Percentiles rank a stretch among this genome's conserved stretches.
Evolutionary conservation across 2,329 filamentous ascomycete genomes (phyloP).

Genomic region (Colletotrichum incanum): DNA sequence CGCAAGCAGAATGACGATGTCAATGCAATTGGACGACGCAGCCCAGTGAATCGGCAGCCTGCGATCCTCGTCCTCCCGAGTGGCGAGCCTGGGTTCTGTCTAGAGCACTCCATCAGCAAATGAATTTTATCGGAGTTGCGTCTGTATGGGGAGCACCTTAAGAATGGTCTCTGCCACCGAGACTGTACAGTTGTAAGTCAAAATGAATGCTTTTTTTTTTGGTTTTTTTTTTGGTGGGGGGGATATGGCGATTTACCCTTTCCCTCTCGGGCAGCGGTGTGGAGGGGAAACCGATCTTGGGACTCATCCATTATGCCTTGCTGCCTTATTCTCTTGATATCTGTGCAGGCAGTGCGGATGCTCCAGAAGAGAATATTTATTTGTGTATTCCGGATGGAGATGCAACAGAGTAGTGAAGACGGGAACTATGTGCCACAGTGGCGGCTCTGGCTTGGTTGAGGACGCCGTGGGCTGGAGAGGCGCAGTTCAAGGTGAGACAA

Average conservation of each 20-base stretch:
- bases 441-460: neutral
- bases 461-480: neutral
- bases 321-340: neutral
- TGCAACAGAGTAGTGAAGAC: neutral
- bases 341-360: too few species aligned
- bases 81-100: conserved; percentile 85
- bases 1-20: conserved; percentile 81
- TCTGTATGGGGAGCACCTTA: conserved; percentile 48
- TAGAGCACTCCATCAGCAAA: conserved; percentile 52
- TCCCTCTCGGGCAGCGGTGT: conserved; percentile 89
- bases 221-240: too few species aligned
- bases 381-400: neutral
- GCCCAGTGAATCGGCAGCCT: conserved; percentile 97
- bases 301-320: conserved; percentile 50
- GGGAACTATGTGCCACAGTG: neutral
- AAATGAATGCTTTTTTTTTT: neutral
- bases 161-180: conserved; percentile 76
- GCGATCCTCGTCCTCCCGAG: conserved; percentile 84
- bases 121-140: conserved; percentile 47
- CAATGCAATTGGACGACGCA: conserved; percentile 83
- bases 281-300: conserved; percentile 82
- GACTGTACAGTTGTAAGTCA: conserved; percentile 61
- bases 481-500: neutral
- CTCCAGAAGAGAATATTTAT: neutral
- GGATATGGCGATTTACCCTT: conserved; percentile 72